Evolutionary conservation across 176 grass and related monocot genomes (phyloP), one percentile per base, ranked within the genome.

Genomic region (Ananas comosus): DNA sequence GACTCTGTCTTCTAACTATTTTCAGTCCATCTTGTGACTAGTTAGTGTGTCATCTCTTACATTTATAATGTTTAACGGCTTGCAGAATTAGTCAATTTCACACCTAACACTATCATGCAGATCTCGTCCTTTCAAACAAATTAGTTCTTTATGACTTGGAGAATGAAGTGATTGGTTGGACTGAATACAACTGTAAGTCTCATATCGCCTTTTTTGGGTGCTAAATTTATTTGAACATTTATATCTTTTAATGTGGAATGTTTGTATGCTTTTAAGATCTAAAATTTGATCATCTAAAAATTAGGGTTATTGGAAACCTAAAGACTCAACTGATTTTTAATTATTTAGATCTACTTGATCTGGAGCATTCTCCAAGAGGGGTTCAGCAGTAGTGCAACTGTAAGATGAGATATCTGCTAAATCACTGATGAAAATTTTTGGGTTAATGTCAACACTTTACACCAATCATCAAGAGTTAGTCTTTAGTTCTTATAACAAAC

Each of bases 91-190:
- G 24, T 68, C 70, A 29, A 65, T 70, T 14, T 56, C 12, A 21
- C 19, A 18, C 54, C 19, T 59, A 18, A 59, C 9, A 16, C 19
- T 59, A 59, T 59, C 16, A 83, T 78, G 70, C 84, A 97, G 94
- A 97, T 79, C 70, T 97, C 57, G 89, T 85, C 22, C 85, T 97
- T 76, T 81, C 94, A 69, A 92, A 97, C 73, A 97, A 92, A 47
- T 72, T 97, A 59, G 94, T 97, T 65, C 68, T 92, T 70, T 92
- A 97, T 70, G 89, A 97, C 83, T 85, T 97, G 49, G 94, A 92
- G 79, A 90, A 97, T 65, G 82, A 93, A 88, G 82, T 78, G 64
- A 87, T 97, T 67, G 94, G 94, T 12, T 97, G 94, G 94, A 78
- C 77, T 4, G 77, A 90, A 52, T 97, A 97, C 80, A 93, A 97